A percentile compares a stretch with the other conserved stretches of the same genome.
These are phyloP conservation scores for Starmerella bombi DNA, from an alignment of 805 yeast species.

Conservation along the genomic window DNA sequence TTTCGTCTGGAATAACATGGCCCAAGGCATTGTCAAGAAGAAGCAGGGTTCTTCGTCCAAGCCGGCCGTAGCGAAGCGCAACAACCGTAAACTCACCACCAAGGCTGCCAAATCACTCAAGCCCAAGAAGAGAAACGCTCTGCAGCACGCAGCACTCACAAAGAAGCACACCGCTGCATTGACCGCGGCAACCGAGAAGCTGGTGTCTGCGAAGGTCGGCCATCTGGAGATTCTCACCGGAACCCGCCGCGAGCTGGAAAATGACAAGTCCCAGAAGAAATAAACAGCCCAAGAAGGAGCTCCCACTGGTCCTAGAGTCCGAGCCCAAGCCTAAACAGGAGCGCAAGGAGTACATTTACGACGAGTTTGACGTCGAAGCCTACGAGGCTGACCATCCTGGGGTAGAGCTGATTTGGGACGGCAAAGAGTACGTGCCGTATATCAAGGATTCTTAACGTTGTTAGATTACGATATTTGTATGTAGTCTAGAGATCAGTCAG, in stretches of 20 bases:
- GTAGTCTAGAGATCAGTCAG: neutral
- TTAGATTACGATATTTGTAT: too few species aligned
- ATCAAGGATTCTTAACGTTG: too few species aligned
- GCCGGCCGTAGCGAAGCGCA: slow-evolving; percentile 14
- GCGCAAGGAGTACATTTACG: slow-evolving; percentile 8
- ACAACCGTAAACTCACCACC: slow-evolving; percentile 30
- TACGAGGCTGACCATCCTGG: slow-evolving; percentile 12
- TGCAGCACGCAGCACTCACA: slow-evolving; percentile 40
- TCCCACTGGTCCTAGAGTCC: slow-evolving; percentile 13
- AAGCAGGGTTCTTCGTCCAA: slow-evolving; percentile 5
- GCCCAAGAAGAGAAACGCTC: slow-evolving; percentile 58
- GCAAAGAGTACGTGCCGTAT: neutral
- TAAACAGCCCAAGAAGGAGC: slow-evolving; percentile 1
- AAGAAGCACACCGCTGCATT: slow-evolving; percentile 45
- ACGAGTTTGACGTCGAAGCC: slow-evolving; percentile 16
- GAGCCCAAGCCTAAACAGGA: slow-evolving; percentile 1
- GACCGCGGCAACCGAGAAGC: slow-evolving; percentile 60
- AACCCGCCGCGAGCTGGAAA: slow-evolving; percentile 70
- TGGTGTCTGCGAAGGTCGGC: slow-evolving; percentile 81
- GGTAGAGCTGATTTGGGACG: slow-evolving; percentile 4
- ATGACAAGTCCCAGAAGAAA: slow-evolving; percentile 32
- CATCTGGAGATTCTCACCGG: slow-evolving; percentile 87
- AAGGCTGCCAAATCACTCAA: slow-evolving; percentile 33
- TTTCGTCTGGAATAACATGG: too few species aligned
- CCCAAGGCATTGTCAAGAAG: slow-evolving; percentile 29